Evolutionary conservation across 441 rosid species (phyloP).

Genomic region (Brassica balearica): DNA sequence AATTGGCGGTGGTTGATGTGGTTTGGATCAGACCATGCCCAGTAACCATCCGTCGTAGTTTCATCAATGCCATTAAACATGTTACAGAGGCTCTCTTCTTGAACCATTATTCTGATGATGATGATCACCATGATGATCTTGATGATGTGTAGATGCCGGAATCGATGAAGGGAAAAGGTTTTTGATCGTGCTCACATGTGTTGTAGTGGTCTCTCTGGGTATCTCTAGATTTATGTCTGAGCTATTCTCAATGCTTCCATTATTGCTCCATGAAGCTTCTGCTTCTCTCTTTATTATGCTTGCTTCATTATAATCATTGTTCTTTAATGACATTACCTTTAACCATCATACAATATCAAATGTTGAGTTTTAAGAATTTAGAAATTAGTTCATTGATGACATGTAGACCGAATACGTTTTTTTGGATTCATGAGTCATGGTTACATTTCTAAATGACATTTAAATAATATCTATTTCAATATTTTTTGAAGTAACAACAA

Average conservation of each 20-base stretch:
- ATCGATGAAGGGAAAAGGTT: constrained; percentile 58
- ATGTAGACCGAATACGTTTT: not conserved
- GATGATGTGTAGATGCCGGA: constrained; percentile 57
- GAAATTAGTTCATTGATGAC: not conserved
- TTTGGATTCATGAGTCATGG: no score
- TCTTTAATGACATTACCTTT: constrained; percentile 68
- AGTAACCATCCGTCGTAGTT: constrained; percentile 61
- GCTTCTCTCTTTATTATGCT: constrained; percentile 61
- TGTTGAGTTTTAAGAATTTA: constrained; percentile 13
- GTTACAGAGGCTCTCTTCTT: constrained; percentile 74
- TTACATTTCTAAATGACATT: no score
- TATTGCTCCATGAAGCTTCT: constrained; percentile 81
- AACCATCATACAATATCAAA: constrained; percentile 14
- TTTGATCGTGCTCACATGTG: constrained; percentile 53
- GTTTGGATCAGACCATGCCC: constrained; percentile 82
- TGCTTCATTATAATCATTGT: constrained; percentile 55
- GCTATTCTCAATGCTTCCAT: constrained; percentile 60
- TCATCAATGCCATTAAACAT: constrained; percentile 83
- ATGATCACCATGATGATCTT: not conserved
- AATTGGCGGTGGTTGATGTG: constrained; percentile 44
- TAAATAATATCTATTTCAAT: no score
- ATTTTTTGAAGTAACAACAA: no score
- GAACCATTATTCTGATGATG: constrained; percentile 55
- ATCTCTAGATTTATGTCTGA: constrained; percentile 60
- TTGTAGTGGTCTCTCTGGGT: constrained; percentile 38